A percentile compares a stretch with the other conserved stretches of the same genome.
Conservation (phyloP, 805 yeast genomes). For the Teunomyces atbi region DNA sequence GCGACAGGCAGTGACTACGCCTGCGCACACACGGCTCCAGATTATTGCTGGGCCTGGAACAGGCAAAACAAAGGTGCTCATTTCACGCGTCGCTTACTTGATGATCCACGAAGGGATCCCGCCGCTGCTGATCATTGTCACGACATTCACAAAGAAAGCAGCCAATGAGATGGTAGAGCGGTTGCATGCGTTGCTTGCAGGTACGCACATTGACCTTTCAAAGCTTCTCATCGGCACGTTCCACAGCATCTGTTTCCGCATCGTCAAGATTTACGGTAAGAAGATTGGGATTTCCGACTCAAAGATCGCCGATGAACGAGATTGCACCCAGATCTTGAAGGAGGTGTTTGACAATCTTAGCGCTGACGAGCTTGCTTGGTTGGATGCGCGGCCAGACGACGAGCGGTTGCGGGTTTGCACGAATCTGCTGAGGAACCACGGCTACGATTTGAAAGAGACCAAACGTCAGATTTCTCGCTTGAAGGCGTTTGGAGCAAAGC, state of each 20-base stretch:
- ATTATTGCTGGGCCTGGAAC: conserved; percentile 64
- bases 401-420: conserved; percentile 13
- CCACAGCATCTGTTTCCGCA: conserved; percentile 73
- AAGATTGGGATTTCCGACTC: conserved; percentile 44
- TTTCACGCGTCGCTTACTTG: conserved; percentile 74
- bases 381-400: conserved; percentile 14
- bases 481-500: conserved; percentile 52
- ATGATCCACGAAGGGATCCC: conserved; percentile 48
- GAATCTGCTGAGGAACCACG: conserved; percentile 18
- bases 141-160: conserved; percentile 93
- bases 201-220: conserved; percentile 34
- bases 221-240: conserved; percentile 80
- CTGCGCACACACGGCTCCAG: conserved; percentile 40
- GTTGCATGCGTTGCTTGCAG: conserved; percentile 35
- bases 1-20: conserved; percentile 42
- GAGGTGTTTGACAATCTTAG: conserved; percentile 33
- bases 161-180: conserved; percentile 81
- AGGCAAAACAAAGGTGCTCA: conserved; percentile 80
- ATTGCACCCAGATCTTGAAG: conserved; percentile 46
- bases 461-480: conserved; percentile 51
- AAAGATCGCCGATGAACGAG: conserved; percentile 66
- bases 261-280: conserved; percentile 56
- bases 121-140: conserved; percentile 70
- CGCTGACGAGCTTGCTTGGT: conserved; percentile 15
- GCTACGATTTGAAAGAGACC: conserved; percentile 40